These are phyloP conservation scores for Exophiala xenobiotica DNA, from an alignment of 2,329 filamentous ascomycete species.

Conservation along the genomic window DNA sequence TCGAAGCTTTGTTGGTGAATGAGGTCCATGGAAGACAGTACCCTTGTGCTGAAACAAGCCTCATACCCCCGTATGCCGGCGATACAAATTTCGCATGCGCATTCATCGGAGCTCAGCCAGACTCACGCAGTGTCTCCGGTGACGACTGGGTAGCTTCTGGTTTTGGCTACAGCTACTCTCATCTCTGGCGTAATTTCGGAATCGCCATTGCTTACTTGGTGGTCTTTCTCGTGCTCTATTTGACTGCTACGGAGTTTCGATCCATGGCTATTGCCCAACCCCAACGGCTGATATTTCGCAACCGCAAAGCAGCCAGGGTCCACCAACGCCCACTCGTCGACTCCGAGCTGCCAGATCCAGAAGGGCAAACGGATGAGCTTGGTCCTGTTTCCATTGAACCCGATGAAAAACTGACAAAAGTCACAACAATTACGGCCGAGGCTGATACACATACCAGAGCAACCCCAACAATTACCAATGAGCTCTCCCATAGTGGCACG, in stretches of 20 bases:
- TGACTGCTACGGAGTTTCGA: slow-evolving; percentile 64
- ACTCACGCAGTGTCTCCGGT: slow-evolving; percentile 56
- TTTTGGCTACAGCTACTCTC: slow-evolving; percentile 56
- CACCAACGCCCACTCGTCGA: slow-evolving; percentile 5
- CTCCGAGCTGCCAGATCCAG: slow-evolving; percentile 25
- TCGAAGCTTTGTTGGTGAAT: slow-evolving; percentile 40
- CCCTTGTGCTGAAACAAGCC: slow-evolving; percentile 16
- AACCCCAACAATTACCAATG: slow-evolving; percentile 22
- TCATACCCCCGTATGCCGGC: slow-evolving; percentile 68
- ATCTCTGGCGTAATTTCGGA: slow-evolving; percentile 70
- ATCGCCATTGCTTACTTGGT: slow-evolving; percentile 65
- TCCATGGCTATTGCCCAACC: slow-evolving; percentile 62
- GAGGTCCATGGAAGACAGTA: slow-evolving; percentile 37
- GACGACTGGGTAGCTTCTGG: slow-evolving; percentile 59
- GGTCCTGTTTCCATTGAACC: background rate
- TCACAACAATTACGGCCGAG: slow-evolving; percentile 37
- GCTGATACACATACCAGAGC: slow-evolving; percentile 41
- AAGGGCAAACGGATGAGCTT: background rate
- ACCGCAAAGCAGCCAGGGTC: slow-evolving; percentile 18
- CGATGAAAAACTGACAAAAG: slow-evolving; percentile 22
- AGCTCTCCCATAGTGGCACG: slow-evolving; percentile 34
- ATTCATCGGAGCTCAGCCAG: slow-evolving; percentile 55
- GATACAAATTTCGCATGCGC: slow-evolving; percentile 67
- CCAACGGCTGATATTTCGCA: slow-evolving; percentile 67
- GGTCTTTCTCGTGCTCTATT: slow-evolving; percentile 64